Percentiles rank a stretch among this genome's conserved stretches.
These are phyloP conservation scores for Ceratocystiopsis brevicomis DNA, from an alignment of 2,329 filamentous ascomycete genomes.

Conservation along the genomic window DNA sequence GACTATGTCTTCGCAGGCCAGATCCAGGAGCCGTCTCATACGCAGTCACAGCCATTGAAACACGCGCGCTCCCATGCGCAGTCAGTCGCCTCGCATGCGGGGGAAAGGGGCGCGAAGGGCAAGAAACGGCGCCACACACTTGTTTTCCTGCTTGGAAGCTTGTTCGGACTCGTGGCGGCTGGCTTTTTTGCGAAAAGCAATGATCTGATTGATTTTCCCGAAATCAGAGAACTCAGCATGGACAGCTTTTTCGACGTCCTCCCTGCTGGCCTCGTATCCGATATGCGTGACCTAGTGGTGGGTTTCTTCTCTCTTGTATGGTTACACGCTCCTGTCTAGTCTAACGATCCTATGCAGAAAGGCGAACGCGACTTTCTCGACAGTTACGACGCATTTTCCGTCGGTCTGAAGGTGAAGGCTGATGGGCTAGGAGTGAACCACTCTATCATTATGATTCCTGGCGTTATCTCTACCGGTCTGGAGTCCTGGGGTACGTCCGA, in stretches of 20 bases:
- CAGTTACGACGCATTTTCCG: constrained; percentile 83
- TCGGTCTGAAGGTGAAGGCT: constrained; percentile 62
- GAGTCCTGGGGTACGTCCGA: constrained; percentile 93
- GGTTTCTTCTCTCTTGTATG: constrained; percentile 14
- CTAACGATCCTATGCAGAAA: constrained; percentile 32
- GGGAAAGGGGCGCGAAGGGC: not conserved
- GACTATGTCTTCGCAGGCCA: too few relatives aligned
- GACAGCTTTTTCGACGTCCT: constrained; percentile 75
- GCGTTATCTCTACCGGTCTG: constrained; percentile 89
- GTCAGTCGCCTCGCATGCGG: too few relatives aligned
- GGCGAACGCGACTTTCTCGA: constrained; percentile 67
- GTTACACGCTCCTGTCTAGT: constrained; percentile 1
- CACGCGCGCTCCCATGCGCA: too few relatives aligned
- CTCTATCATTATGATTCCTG: constrained; percentile 91
- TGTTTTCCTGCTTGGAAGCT: constrained; percentile 69
- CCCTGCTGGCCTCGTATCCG: constrained; percentile 66
- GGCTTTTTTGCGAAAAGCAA: constrained; percentile 79
- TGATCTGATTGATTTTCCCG: constrained; percentile 68
- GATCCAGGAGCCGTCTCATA: too few relatives aligned
- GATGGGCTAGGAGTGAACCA: constrained; percentile 71
- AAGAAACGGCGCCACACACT: constrained; percentile 61
- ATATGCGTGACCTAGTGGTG: constrained; percentile 72
- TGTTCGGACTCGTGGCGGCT: constrained; percentile 80
- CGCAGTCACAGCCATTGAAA: too few relatives aligned
- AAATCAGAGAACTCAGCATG: constrained; percentile 55